Conservation (phyloP, 225 moss, liverwort and hornwort species). For the Polytrichum formosum region DNA sequence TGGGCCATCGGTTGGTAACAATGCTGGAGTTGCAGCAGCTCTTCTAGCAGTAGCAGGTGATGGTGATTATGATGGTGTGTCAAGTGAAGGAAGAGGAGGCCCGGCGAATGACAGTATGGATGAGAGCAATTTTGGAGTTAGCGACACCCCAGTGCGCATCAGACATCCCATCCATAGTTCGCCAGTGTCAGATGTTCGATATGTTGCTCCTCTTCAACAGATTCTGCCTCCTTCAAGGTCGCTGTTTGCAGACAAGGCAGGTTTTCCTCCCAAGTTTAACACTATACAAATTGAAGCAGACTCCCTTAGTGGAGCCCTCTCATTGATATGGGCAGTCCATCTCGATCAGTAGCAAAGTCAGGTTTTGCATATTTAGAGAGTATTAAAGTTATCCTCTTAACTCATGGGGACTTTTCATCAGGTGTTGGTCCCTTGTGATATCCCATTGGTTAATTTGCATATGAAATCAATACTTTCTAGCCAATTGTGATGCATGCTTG, state of each 20-base stretch:
- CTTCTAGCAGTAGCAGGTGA: slow-evolving; percentile 58
- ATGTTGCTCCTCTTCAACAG: slow-evolving; percentile 44
- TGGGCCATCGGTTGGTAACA: slow-evolving; percentile 37
- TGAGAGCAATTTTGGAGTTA: slow-evolving; percentile 60
- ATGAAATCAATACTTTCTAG: too few species aligned
- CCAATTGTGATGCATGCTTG: too few species aligned
- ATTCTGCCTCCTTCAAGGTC: slow-evolving; percentile 43
- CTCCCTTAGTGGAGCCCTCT: background rate
- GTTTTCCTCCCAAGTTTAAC: slow-evolving; percentile 12
- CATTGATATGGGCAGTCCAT: background rate
- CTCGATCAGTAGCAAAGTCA: too few species aligned
- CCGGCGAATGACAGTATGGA: slow-evolving; percentile 58
- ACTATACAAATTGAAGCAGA: background rate
- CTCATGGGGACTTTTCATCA: too few species aligned
- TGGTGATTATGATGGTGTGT: slow-evolving; percentile 59
- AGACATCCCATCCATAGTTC: slow-evolving; percentile 64
- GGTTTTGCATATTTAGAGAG: too few species aligned
- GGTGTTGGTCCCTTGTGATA: too few species aligned
- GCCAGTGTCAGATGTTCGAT: slow-evolving; percentile 62
- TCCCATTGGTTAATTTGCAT: too few species aligned
- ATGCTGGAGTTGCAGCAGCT: slow-evolving; percentile 44
- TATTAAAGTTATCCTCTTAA: too few species aligned
- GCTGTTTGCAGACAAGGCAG: slow-evolving; percentile 62
- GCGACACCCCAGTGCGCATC: slow-evolving; percentile 50
- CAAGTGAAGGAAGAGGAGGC: slow-evolving; percentile 57